Percentiles rank a stretch among this genome's conserved stretches.
phyloP scores from a whole-genome alignment of 2,329 filamentous ascomycete species.

The Epichloe elymi region DNA sequence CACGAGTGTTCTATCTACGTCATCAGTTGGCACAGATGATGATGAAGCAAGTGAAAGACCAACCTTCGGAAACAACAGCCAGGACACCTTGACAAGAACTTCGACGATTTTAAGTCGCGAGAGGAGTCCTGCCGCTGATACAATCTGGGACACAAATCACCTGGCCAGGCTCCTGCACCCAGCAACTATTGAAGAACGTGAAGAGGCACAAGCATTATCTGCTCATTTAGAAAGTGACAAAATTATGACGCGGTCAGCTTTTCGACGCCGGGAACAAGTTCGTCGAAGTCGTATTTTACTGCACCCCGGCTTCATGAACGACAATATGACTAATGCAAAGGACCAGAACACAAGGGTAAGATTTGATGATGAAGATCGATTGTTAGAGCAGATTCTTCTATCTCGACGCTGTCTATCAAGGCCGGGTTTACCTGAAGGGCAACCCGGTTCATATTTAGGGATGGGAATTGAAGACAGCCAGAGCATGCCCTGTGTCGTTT shows the following conservation, averaged over 20 bases:
- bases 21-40: conserved; percentile 25
- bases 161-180: conserved; percentile 76
- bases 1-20: conserved; percentile 63
- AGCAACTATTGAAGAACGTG: conserved; percentile 58
- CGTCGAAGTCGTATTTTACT: conserved; percentile 53
- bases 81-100: conserved; percentile 61
- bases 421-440: not conserved
- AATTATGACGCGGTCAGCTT: conserved; percentile 73
- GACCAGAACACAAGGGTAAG: conserved; percentile 29
- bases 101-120: conserved; percentile 36
- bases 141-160: conserved; percentile 50
- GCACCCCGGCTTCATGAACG: conserved; percentile 13
- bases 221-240: conserved; percentile 60
- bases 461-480: conserved; percentile 51
- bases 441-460: not conserved
- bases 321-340: not conserved
- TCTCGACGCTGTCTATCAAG: conserved; percentile 30
- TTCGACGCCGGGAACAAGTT: conserved; percentile 51
- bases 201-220: conserved; percentile 70
- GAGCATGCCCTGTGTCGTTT: conserved; percentile 83
- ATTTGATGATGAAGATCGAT: conserved; percentile 44
- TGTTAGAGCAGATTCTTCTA: conserved; percentile 48
- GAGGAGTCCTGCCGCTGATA: conserved; percentile 46
- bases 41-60: conserved; percentile 30
- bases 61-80: conserved; percentile 38